Percentiles rank a stretch among this genome's conserved stretches.
phyloP scores from a whole-genome alignment of 352 stramenopile species.

The Pythium rishiriense region DNA sequence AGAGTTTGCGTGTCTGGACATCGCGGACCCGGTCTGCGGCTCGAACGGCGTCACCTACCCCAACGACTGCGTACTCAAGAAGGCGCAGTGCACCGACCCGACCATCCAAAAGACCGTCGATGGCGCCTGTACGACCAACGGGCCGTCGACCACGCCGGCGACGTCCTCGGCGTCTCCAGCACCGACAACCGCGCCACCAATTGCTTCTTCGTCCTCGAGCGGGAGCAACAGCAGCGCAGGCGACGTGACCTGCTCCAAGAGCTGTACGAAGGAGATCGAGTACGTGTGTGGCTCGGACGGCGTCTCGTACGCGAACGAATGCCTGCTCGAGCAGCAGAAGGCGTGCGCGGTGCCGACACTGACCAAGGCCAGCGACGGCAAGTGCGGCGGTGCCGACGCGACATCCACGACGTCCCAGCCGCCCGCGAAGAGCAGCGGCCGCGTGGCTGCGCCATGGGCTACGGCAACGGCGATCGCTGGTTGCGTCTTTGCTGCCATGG shows the following conservation, averaged over 20 bases:
- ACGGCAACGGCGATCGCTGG: not conserved
- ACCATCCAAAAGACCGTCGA: conserved; percentile 3
- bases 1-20: conserved; percentile 15
- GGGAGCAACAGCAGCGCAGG: not conserved
- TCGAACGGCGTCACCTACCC: conserved; percentile 54
- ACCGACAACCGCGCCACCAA: not conserved
- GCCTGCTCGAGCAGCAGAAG: conserved; percentile 10
- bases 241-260: conserved; percentile 9
- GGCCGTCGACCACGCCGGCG: not conserved
- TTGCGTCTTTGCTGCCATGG: not conserved
- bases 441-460: not conserved
- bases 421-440: not conserved
- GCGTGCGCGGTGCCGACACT: conserved; percentile 15
- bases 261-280: conserved; percentile 25
- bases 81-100: conserved; percentile 31
- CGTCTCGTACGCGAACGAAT: conserved; percentile 24
- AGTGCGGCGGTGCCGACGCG: conserved; percentile 3
- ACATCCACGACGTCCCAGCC: not conserved
- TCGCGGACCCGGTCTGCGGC: conserved; percentile 41
- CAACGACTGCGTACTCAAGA: conserved; percentile 49
- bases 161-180: not conserved
- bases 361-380: conserved; percentile 15
- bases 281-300: conserved; percentile 25
- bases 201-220: not conserved
- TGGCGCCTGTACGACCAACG: not conserved